Evolutionary conservation across 1,139 yeast species (phyloP).

Genomic region (Geotrichum europaeum): DNA sequence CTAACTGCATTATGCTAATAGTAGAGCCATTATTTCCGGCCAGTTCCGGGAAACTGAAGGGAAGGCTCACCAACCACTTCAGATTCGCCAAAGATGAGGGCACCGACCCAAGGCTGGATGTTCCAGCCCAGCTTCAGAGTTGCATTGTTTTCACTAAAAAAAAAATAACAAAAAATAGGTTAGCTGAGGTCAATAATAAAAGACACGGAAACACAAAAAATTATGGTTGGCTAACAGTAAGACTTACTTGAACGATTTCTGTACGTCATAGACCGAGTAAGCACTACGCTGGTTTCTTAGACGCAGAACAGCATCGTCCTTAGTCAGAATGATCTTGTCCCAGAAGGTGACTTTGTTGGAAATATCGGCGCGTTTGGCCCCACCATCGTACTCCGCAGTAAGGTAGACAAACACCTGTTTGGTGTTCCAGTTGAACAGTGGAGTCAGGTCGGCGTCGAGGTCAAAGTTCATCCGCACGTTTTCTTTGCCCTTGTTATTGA

Average conservation of each 20-base stretch:
- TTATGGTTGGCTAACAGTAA: background rate
- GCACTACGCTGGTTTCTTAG: slow-evolving; percentile 56
- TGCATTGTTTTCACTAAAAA: slow-evolving; percentile 50
- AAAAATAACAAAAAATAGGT: background rate
- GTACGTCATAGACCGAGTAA: slow-evolving; percentile 86
- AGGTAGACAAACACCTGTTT: slow-evolving; percentile 87
- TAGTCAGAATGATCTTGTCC: slow-evolving; percentile 70
- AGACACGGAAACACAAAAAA: background rate
- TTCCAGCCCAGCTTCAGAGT: slow-evolving; percentile 77
- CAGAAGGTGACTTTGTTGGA: slow-evolving; percentile 75
- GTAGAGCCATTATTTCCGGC: background rate
- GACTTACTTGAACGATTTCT: slow-evolving; percentile 47
- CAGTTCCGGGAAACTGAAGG: slow-evolving; percentile 7
- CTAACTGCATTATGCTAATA: background rate
- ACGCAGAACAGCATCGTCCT: slow-evolving; percentile 52
- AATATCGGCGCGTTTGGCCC: slow-evolving; percentile 23
- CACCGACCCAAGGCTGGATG: slow-evolving; percentile 86
- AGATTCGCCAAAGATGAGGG: slow-evolving; percentile 64
- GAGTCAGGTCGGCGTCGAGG: slow-evolving; percentile 58
- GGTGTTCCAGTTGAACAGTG: slow-evolving; percentile 93
- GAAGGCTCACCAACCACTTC: slow-evolving; percentile 33
- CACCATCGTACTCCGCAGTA: slow-evolving; percentile 80
- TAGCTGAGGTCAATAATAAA: background rate
- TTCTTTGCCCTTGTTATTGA: slow-evolving; percentile 67
- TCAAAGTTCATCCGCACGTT: slow-evolving; percentile 70